Percentiles rank a stretch among this genome's conserved stretches.
Conservation (phyloP, 2,329 filamentous ascomycete genomes). For the Orbilia oligospora region DNA sequence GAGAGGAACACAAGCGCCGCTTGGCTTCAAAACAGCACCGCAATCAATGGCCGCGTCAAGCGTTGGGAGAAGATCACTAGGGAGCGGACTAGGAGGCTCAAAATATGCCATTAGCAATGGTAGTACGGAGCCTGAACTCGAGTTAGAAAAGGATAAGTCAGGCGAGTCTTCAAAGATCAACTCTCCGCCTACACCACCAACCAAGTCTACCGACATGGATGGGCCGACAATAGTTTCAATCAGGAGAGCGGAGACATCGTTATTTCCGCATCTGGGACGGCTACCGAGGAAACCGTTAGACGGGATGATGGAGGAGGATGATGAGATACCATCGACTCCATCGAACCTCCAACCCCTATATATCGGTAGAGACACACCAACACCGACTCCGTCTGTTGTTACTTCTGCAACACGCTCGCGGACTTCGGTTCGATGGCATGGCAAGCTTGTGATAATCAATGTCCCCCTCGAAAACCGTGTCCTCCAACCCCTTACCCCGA, state of each 20-base stretch:
- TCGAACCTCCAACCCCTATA: conserved; percentile 46
- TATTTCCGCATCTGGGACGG: conserved; percentile 56
- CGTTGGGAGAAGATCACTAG: conserved; percentile 46
- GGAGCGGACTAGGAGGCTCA: conserved; percentile 46
- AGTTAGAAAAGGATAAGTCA: conserved; percentile 43
- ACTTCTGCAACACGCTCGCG: conserved; percentile 52
- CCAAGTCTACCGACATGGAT: conserved; percentile 40
- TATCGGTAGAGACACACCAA: conserved; percentile 49
- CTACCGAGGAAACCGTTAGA: conserved; percentile 38
- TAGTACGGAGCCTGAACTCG: conserved; percentile 50
- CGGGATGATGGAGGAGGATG: conserved; percentile 54
- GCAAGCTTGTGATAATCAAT: conserved; percentile 63
- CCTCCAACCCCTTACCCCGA: conserved; percentile 70
- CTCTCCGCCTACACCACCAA: conserved; percentile 50
- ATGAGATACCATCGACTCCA: conserved; percentile 49
- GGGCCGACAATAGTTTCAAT: conserved; percentile 56
- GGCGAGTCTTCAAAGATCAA: conserved; percentile 51
- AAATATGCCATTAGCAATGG: conserved; percentile 53
- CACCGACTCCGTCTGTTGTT: conserved; percentile 56
- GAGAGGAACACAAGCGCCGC: conserved; percentile 25
- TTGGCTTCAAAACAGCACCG: conserved; percentile 49
- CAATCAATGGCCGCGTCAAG: conserved; percentile 60
- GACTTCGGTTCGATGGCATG: conserved; percentile 62
- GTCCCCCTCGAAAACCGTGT: conserved; percentile 62
- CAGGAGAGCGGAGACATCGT: conserved; percentile 56